Evolutionary conservation across 257 asterid genomes (phyloP).

Genomic region (Solanum piurae): DNA sequence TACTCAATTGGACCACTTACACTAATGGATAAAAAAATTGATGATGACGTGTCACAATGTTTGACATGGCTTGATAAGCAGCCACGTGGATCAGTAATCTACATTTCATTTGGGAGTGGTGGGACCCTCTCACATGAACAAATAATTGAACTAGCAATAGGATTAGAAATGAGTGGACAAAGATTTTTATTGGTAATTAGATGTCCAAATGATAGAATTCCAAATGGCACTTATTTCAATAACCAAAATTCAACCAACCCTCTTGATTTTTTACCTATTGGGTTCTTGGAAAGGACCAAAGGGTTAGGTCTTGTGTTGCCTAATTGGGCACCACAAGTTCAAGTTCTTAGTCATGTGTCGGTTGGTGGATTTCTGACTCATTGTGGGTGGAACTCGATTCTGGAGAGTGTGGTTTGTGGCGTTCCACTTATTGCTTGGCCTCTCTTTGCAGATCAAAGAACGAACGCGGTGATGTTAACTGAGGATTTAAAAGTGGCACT

Average conservation of each 20-base stretch:
- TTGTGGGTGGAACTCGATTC: slow-evolving; percentile 22
- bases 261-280: slow-evolving; percentile 8
- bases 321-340: slow-evolving; percentile 19
- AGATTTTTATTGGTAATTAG: slow-evolving; percentile 51
- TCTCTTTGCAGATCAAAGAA: slow-evolving; percentile 13
- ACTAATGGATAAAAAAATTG: background rate
- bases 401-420: slow-evolving; percentile 1
- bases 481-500: background rate
- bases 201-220: slow-evolving; percentile 12
- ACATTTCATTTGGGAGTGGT: slow-evolving; percentile 20
- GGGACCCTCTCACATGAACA: slow-evolving; percentile 9
- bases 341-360: slow-evolving; percentile 10
- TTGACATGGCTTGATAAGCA: slow-evolving; percentile 17
- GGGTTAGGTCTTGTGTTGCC: slow-evolving; percentile 11
- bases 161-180: slow-evolving; percentile 48
- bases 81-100: slow-evolving; percentile 9
- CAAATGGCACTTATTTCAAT: slow-evolving; percentile 12
- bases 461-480: background rate
- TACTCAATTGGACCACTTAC: slow-evolving; percentile 15
- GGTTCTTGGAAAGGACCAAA: slow-evolving; percentile 7
- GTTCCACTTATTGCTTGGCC: slow-evolving; percentile 23
- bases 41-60: background rate
- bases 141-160: slow-evolving; percentile 23
- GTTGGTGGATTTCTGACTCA: slow-evolving; percentile 14
- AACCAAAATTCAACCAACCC: slow-evolving; percentile 2